Conservation (phyloP, 176 grass and related monocot genomes). For the Poa pratensis region DNA sequence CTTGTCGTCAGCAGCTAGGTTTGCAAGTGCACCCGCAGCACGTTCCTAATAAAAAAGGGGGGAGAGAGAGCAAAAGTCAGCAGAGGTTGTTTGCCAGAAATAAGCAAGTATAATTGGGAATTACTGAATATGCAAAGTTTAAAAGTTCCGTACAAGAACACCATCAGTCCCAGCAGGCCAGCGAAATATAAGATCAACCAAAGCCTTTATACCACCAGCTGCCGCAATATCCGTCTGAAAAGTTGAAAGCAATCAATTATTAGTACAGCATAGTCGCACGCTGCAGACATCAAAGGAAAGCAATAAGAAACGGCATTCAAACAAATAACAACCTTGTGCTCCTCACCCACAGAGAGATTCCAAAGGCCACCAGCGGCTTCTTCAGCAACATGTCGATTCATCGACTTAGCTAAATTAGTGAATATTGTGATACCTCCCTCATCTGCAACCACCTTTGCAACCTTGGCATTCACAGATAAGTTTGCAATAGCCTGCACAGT, state of each 20-base stretch:
- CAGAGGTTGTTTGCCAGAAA: slow-evolving; percentile 17
- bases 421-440: slow-evolving; percentile 92
- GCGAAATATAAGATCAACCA: slow-evolving; percentile 94
- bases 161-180: slow-evolving; percentile 92
- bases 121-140: slow-evolving; percentile 22
- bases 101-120: slow-evolving; percentile 11
- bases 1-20: slow-evolving; percentile 98
- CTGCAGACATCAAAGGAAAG: slow-evolving; percentile 3
- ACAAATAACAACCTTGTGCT: slow-evolving; percentile 86
- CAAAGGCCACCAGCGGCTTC: slow-evolving; percentile 99
- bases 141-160: slow-evolving; percentile 84
- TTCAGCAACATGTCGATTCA: slow-evolving; percentile 94
- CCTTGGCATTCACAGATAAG: slow-evolving; percentile 86
- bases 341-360: slow-evolving; percentile 99
- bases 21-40: slow-evolving; percentile 94
- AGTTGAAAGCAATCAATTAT: slow-evolving; percentile 42
- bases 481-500: slow-evolving; percentile 92
- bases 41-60: slow-evolving; percentile 75
- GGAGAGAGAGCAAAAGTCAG: slow-evolving; percentile 30
- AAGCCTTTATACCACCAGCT: slow-evolving; percentile 87
- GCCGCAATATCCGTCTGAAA: slow-evolving; percentile 79
- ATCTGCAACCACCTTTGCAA: slow-evolving; percentile 95
- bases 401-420: slow-evolving; percentile 79
- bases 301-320: slow-evolving; percentile 36
- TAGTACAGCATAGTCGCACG: slow-evolving; percentile 10